Evolutionary conservation across 2,329 filamentous ascomycete species (phyloP), one percentile per base, ranked within the genome.

Genomic region (Trichothecium sympodiale): DNA sequence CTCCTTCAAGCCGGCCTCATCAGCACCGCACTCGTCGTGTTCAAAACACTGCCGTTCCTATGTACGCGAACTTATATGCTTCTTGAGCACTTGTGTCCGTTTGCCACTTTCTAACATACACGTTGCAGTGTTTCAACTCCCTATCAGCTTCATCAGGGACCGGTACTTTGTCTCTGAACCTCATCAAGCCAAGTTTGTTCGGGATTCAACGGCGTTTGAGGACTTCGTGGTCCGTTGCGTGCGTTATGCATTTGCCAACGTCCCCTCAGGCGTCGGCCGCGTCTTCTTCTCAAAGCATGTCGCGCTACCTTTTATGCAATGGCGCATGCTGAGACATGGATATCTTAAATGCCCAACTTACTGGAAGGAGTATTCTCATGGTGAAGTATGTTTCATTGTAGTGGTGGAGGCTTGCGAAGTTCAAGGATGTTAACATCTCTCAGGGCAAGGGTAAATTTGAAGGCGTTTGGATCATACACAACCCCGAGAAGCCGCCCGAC

Each of bases 261-360:
- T 89, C 43, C 79, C 80, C 3, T 68, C 80, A 8, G 65, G 61
- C 25, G 71, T 89, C 17, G 79, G 78, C 5, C 69, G 79, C 28
- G 77, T 88, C 13, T 89, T 91, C 64, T 85, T 91, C 54, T 80
- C 77, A 6, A 85, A 80, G 58, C 55, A 62, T 23, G 82, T 91
- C 8, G 72, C 80, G 1, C 53, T 85, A 34, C 83, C 83, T 0
- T 89, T 89, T 53, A 54, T 88, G 39, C 65, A 71, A 34, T 91
- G 83, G 57, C 75, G 84, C 26, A 77, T 88, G 73, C 55, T 86
- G 33, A 68, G 83, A 16, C 79, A 87, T 57, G 82, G 83, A 17
- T 72, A 77, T 50, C 39, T 77, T 17, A 67, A 59, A 33, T 73
- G 65, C 17, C 79, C 79, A 1, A 65, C 83, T 6, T 64, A 69